phyloP scores from a whole-genome alignment of 345 rosid species.

The Schrenkiella parvula region DNA sequence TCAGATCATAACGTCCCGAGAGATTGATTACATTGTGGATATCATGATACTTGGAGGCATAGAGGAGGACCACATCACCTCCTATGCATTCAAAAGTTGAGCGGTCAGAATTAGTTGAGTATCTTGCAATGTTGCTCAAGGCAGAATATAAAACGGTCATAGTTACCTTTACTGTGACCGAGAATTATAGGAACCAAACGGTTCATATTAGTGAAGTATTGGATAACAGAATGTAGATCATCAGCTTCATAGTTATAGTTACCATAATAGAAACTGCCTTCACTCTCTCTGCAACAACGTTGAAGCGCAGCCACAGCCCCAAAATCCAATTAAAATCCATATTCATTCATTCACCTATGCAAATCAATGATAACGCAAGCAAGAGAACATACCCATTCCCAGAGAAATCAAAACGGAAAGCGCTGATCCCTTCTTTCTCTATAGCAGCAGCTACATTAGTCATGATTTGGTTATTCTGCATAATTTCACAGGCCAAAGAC shows the following conservation, averaged over 20 bases:
- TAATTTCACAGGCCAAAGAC: neutral
- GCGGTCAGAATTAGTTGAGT: neutral
- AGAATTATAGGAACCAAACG: conserved; percentile 47
- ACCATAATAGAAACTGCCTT: conserved; percentile 68
- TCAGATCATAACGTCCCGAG: conserved; percentile 74
- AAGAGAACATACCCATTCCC: conserved; percentile 63
- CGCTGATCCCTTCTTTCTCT: conserved; percentile 63
- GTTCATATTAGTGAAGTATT: conserved; percentile 40
- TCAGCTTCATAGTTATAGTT: conserved; percentile 72
- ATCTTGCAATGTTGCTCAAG: neutral
- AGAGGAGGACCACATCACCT: conserved; percentile 76
- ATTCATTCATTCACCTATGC: neutral
- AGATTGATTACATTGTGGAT: conserved; percentile 56
- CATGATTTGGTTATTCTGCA: conserved; percentile 51
- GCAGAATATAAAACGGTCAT: neutral
- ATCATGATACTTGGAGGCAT: conserved; percentile 81
- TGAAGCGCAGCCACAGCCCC: too few species aligned
- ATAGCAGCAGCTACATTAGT: conserved; percentile 61
- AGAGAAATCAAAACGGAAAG: conserved; percentile 76
- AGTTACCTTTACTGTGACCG: conserved; percentile 71
- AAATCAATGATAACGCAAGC: neutral
- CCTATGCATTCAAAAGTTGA: conserved; percentile 18
- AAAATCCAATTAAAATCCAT: neutral
- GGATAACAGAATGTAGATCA: conserved; percentile 59
- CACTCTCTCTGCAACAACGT: conserved; percentile 61